A percentile compares a stretch with the other conserved stretches of the same genome.
phyloP scores from a whole-genome alignment of 2,329 filamentous ascomycete species.

The Camillea tinctor region DNA sequence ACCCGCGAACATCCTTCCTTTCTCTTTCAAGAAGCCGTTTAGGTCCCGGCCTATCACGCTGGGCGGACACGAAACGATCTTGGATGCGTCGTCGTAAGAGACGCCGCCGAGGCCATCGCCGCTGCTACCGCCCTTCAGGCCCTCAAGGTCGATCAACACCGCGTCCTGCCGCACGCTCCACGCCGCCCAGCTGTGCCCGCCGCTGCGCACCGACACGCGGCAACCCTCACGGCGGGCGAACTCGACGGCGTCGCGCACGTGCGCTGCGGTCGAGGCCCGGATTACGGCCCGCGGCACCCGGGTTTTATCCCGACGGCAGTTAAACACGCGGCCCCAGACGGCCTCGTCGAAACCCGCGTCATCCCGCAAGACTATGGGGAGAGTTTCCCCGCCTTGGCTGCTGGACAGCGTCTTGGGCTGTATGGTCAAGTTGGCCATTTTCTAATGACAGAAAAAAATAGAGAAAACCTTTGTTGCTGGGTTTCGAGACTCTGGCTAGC shows the following conservation, averaged over 20 bases:
- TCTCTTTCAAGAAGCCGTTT: slow-evolving; percentile 37
- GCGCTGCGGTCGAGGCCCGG: slow-evolving; percentile 34
- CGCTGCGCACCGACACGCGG: slow-evolving; percentile 46
- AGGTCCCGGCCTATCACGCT: slow-evolving; percentile 46
- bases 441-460: too few relatives aligned
- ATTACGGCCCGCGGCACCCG: slow-evolving; percentile 43
- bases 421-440: too few relatives aligned
- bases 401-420: too few relatives aligned
- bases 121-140: slow-evolving; percentile 15
- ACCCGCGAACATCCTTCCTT: slow-evolving; percentile 48
- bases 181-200: slow-evolving; percentile 49
- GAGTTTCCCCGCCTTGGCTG: background rate
- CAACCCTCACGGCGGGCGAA: slow-evolving; percentile 37
- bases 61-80: slow-evolving; percentile 43
- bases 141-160: slow-evolving; percentile 39
- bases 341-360: slow-evolving; percentile 26
- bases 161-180: slow-evolving; percentile 49
- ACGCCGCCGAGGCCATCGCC: slow-evolving; percentile 18
- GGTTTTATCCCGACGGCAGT: slow-evolving; percentile 33
- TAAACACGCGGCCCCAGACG: slow-evolving; percentile 43
- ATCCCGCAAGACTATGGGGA: slow-evolving; percentile 10
- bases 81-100: slow-evolving; percentile 37
- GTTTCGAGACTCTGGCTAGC: too few relatives aligned
- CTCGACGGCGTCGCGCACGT: slow-evolving; percentile 39
- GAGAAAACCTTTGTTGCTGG: too few relatives aligned